Base-by-base conservation (phyloP, 2,329 filamentous ascomycete species). In the Decorospora gaudefroyi region DNA sequence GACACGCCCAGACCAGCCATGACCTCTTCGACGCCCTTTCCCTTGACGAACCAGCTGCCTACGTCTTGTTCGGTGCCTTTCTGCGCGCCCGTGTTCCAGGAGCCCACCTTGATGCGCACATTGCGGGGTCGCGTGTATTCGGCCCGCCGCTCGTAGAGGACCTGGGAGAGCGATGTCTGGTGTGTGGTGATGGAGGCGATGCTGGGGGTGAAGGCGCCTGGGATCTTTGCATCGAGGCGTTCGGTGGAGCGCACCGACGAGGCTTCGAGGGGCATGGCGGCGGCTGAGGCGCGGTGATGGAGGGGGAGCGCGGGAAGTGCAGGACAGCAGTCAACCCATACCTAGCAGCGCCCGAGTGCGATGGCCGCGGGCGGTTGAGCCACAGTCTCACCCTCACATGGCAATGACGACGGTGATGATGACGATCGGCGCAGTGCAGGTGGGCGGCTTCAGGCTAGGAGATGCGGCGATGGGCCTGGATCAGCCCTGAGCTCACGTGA, bases 11-110 rank as follows among this genome's bases (percentile, higher is more conserved):
- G 66, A 1, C 80, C 79, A 8, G 82, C 79, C 32, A 92, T 69
- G 12, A 76, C 74, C 40, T 84, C 76, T 46, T 86, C 81, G 6
- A 91, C 72, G 4, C 87, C 88, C 61, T 87, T 82, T 11, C 86
- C 88, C 8, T 84, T 77, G 6, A 95, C 80, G 67, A 99, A 96
- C 93, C 93, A 99, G 21, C 81, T 83, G 6, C 83, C 87, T 4
- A 99, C 74, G 65, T 97, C 93, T 56, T 89, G 88, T 69, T 96
- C 90, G 0, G 90, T 90, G 16, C 88, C 90, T 9, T 88, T 83
- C 53, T 87, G 85, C 1, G 86, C 85, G 3, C 90, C 93, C 11
- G 96, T 89, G 71, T 99, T 99, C 93, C 93, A 99, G 0, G 88
- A 87, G 28, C 92, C 93, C 37, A 99, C 80, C 72, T 96, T 96